Conservation (phyloP, 805 yeast species). For the Wickerhamomyces kurtzmanii region DNA sequence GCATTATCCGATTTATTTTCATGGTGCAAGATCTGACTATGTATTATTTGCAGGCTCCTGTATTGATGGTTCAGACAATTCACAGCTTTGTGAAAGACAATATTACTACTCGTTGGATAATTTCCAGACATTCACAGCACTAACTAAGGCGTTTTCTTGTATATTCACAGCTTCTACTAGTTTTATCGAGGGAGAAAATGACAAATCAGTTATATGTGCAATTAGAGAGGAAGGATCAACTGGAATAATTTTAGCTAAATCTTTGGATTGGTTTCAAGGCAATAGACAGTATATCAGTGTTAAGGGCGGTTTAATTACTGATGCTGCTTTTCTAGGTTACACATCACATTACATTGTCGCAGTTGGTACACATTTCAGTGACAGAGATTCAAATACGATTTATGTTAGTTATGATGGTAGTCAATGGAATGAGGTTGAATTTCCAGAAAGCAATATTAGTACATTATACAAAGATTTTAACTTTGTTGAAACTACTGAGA, state of each 20-base stretch:
- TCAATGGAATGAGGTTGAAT: conserved; percentile 21
- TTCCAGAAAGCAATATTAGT: conserved; percentile 16
- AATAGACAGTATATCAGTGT: conserved; percentile 19
- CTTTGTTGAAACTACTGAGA: conserved; percentile 25
- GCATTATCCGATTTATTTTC: conserved; percentile 22
- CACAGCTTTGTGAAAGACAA: conserved; percentile 22
- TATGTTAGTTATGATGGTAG: conserved; percentile 23
- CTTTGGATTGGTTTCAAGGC: conserved; percentile 38
- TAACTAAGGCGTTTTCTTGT: conserved; percentile 23
- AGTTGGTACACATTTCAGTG: conserved; percentile 19
- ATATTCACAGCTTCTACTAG: conserved; percentile 19
- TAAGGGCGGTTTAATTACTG: conserved; percentile 21
- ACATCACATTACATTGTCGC: conserved; percentile 24
- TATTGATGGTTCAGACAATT: conserved; percentile 12
- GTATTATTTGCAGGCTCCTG: conserved; percentile 30
- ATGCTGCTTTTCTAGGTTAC: conserved; percentile 23
- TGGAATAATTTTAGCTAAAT: conserved; percentile 20
- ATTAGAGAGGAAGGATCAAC: conserved; percentile 29
- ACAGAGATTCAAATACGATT: conserved; percentile 12
- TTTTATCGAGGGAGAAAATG: conserved; percentile 12
- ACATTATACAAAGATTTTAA: conserved; percentile 16
- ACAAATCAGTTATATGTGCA: conserved; percentile 32
- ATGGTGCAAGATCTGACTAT: conserved; percentile 25
- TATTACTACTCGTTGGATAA: conserved; percentile 36
- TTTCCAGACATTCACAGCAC: conserved; percentile 22